phyloP scores from a whole-genome alignment of 73 alveolate genomes.

The Blepharisma japonicum region DNA sequence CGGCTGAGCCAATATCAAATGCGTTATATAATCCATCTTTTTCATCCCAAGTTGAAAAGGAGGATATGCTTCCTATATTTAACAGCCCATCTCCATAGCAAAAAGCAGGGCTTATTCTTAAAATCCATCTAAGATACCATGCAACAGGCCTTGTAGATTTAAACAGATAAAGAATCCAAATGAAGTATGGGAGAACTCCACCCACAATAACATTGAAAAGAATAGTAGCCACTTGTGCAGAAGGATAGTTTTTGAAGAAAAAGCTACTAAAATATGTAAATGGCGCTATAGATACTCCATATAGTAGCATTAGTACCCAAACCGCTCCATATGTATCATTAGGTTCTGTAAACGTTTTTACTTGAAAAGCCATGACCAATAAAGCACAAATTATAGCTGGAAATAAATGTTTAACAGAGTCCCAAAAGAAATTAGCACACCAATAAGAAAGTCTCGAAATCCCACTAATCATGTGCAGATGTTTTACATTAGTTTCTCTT shows the following conservation, averaged over 20 bases:
- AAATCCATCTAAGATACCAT: neutral
- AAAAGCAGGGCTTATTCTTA: conserved; percentile 31
- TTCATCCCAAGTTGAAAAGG: conserved; percentile 39
- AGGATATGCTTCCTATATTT: conserved; percentile 29
- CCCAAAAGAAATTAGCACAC: conserved; percentile 85
- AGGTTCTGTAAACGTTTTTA: conserved; percentile 38
- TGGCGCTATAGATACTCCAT: conserved; percentile 68
- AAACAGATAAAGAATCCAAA: conserved; percentile 56
- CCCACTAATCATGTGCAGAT: conserved; percentile 88
- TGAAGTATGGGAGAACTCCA: conserved; percentile 52
- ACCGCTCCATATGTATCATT: conserved; percentile 38
- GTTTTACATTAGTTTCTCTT: conserved; percentile 45
- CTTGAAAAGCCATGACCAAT: conserved; percentile 54
- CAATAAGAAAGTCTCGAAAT: conserved; percentile 84
- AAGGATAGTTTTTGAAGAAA: conserved; percentile 50
- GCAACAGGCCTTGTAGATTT: conserved; percentile 41
- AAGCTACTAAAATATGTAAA: conserved; percentile 69
- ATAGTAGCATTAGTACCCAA: conserved; percentile 60
- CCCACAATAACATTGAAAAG: conserved; percentile 57
- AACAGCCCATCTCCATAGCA: conserved; percentile 35
- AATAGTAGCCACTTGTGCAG: conserved; percentile 63
- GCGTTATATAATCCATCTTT: conserved; percentile 20
- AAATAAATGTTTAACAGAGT: conserved; percentile 70
- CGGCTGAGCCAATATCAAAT: conserved; percentile 43
- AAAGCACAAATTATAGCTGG: conserved; percentile 72